Evolutionary conservation across 441 rosid genomes (phyloP).

Genomic region (Croton laevigatus): DNA sequence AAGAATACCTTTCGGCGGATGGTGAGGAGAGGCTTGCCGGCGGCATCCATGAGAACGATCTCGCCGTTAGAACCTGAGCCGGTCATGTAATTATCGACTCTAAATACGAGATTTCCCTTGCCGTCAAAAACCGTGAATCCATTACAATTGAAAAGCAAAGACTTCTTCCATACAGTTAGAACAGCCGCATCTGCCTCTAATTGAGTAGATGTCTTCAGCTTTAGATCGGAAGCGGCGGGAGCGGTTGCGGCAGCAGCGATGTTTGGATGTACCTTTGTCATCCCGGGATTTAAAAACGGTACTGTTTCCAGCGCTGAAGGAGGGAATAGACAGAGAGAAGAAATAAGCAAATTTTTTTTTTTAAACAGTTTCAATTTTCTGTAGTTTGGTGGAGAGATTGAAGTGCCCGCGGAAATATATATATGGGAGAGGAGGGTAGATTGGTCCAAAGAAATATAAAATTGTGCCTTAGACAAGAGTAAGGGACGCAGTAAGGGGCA

Average conservation of each 20-base stretch:
- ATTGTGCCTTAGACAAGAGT: conserved; percentile 8
- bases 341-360: background rate
- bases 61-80: conserved; percentile 39
- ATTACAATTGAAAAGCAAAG: conserved; percentile 81
- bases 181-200: conserved; percentile 27
- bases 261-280: conserved; percentile 70
- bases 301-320: conserved; percentile 15
- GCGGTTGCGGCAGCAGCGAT: conserved; percentile 17
- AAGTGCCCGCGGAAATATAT: background rate
- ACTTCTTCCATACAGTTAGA: conserved; percentile 93
- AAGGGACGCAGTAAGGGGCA: conserved; percentile 5
- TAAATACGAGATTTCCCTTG: conserved; percentile 65
- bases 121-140: conserved; percentile 83
- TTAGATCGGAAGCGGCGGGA: background rate
- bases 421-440: background rate
- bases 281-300: conserved; percentile 13
- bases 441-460: background rate
- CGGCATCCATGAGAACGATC: conserved; percentile 86
- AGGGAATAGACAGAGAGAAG: background rate
- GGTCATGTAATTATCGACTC: conserved; percentile 84
- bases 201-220: background rate
- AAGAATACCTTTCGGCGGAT: conserved; percentile 78
- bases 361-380: background rate
- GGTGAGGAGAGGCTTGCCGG: conserved; percentile 82
- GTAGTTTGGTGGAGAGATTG: background rate